These are phyloP conservation scores for Lizanozyma gosingica DNA, from an alignment of 1,139 yeast genomes.

Conservation along the genomic window DNA sequence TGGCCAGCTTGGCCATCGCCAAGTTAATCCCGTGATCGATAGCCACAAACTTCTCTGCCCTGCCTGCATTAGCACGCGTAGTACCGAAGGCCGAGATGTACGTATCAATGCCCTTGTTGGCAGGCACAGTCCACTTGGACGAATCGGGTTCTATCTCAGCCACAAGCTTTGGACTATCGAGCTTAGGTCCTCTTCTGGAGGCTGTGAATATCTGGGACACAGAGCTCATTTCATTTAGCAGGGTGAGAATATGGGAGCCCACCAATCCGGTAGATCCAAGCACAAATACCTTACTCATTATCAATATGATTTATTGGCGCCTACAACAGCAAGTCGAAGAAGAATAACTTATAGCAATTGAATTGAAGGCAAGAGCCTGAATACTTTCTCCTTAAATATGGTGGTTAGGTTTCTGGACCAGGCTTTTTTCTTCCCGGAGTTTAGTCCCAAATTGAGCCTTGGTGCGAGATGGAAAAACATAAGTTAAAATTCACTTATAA, in stretches of 20 bases:
- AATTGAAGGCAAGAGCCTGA: too few species aligned
- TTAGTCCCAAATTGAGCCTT: too few species aligned
- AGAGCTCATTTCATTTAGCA: conserved; percentile 20
- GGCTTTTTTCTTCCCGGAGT: too few species aligned
- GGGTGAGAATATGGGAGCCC: conserved; percentile 39
- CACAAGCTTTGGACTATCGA: conserved; percentile 15
- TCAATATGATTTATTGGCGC: too few species aligned
- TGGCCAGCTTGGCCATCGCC: conserved; percentile 61
- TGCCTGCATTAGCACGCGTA: conserved; percentile 63
- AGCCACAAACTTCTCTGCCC: conserved; percentile 50
- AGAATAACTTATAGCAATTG: too few species aligned
- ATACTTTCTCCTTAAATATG: too few species aligned
- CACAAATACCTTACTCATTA: conserved; percentile 11
- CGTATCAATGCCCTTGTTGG: conserved; percentile 13
- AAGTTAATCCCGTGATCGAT: conserved; percentile 66
- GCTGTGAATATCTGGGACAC: conserved; percentile 33
- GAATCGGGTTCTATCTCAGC: conserved; percentile 29
- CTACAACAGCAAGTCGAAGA: too few species aligned
- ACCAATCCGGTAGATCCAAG: conserved; percentile 60
- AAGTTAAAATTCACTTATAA: too few species aligned
- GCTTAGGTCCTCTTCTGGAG: conserved; percentile 29
- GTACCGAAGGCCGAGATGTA: conserved; percentile 69
- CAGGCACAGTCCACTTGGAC: conserved; percentile 28
- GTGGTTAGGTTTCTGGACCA: too few species aligned
- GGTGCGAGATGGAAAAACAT: too few species aligned